Conservation (phyloP, 192 early-diverging fungal species). For the Coemansia sp. region DNA sequence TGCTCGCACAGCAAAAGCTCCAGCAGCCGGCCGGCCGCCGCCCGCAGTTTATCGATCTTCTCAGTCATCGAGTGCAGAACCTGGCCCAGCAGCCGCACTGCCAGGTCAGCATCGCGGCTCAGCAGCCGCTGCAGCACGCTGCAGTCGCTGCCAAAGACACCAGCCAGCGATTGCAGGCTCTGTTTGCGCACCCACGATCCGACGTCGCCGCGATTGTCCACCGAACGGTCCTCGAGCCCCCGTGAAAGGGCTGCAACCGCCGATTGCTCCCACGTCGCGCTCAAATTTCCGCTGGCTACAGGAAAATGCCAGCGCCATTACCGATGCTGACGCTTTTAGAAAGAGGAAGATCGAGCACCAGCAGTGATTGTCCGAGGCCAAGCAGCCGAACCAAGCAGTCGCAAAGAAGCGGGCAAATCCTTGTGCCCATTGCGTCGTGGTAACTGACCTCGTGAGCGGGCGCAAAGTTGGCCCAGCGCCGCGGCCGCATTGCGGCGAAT, state of each 20-base stretch:
- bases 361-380: no score
- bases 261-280: slow-evolving; percentile 5
- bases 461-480: slow-evolving; percentile 29
- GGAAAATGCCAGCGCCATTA: neutral
- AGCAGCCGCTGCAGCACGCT: neutral
- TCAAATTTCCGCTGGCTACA: neutral
- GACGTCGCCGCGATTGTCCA: slow-evolving; percentile 91
- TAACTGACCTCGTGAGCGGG: slow-evolving; percentile 17
- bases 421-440: neutral
- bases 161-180: slow-evolving; percentile 58
- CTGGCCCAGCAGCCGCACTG: slow-evolving; percentile 27
- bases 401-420: neutral
- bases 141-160: slow-evolving; percentile 39
- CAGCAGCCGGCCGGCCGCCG: slow-evolving; percentile 65
- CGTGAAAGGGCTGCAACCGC: slow-evolving; percentile 53
- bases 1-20: slow-evolving; percentile 28
- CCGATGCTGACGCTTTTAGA: no score
- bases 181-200: slow-evolving; percentile 88
- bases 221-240: slow-evolving; percentile 79
- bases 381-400: no score
- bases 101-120: slow-evolving; percentile 27
- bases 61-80: slow-evolving; percentile 79
- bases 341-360: no score
- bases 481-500: slow-evolving; percentile 34
- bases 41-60: slow-evolving; percentile 86